Conservation (phyloP, 176 grass and related monocot species). For the Eleusine indica region DNA sequence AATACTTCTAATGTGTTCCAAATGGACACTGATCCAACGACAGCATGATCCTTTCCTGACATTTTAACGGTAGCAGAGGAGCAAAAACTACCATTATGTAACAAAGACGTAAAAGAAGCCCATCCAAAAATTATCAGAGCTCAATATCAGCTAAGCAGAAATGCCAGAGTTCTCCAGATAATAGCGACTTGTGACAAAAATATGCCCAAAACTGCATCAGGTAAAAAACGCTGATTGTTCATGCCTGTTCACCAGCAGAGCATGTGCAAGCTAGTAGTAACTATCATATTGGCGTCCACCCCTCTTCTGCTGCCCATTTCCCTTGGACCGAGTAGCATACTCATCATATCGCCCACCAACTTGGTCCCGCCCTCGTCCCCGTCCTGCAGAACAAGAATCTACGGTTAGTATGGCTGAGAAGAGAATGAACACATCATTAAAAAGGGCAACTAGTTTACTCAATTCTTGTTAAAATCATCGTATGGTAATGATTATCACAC, state of each 20-base stretch:
- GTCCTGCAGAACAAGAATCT: conserved; percentile 40
- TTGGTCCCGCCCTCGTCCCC: conserved; percentile 53
- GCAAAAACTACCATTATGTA: conserved; percentile 37
- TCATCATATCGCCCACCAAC: conserved; percentile 45
- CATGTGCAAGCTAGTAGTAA: conserved; percentile 24
- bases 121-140: conserved; percentile 30
- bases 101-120: conserved; percentile 29
- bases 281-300: conserved; percentile 46
- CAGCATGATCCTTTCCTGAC: conserved; percentile 1
- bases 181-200: conserved; percentile 44
- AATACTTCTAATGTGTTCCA: background rate
- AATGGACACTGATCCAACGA: background rate
- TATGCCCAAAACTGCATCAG: conserved; percentile 35
- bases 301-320: conserved; percentile 43
- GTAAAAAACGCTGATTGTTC: conserved; percentile 11
- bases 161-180: conserved; percentile 16
- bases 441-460: background rate
- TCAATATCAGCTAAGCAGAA: conserved; percentile 21
- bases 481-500: conserved; percentile 7
- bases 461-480: conserved; percentile 8
- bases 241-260: conserved; percentile 22
- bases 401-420: background rate
- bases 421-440: conserved; percentile 4
- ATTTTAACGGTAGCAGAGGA: background rate
- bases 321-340: conserved; percentile 45